Percentiles rank a stretch among this genome's conserved stretches.
Evolutionary conservation across 352 stramenopile genomes (phyloP).

Genomic region (Hyaloperonospora brassicae): DNA sequence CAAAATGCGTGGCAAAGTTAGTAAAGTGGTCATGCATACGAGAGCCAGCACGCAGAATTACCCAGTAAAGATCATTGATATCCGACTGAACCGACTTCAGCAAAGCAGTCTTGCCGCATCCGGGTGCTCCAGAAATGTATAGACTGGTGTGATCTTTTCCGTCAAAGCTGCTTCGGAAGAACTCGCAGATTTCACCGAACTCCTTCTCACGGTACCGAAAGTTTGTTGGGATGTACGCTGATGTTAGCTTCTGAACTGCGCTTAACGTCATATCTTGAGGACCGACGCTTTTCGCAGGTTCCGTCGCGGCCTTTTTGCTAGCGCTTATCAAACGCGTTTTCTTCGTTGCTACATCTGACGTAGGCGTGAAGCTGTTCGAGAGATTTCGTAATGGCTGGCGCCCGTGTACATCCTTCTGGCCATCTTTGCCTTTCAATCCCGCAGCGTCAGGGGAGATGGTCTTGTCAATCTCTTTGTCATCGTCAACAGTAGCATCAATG

Average conservation of each 20-base stretch:
- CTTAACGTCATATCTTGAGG: constrained; percentile 17
- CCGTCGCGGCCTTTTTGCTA: constrained; percentile 6
- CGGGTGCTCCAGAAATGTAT: constrained; percentile 73
- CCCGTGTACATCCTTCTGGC: constrained; percentile 13
- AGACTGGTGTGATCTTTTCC: constrained; percentile 46
- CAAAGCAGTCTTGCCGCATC: constrained; percentile 71
- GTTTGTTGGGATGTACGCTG: constrained; percentile 33
- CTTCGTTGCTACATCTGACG: constrained; percentile 23
- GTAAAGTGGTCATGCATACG: neutral
- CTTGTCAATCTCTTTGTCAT: constrained; percentile 20
- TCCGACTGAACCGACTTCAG: constrained; percentile 44
- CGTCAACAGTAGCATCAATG: constrained; percentile 14
- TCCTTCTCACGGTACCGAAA: constrained; percentile 63
- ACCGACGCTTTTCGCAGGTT: constrained; percentile 8
- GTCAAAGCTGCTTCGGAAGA: constrained; percentile 53
- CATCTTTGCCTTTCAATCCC: constrained; percentile 24
- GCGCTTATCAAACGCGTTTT: constrained; percentile 7
- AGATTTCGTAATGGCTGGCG: constrained; percentile 34
- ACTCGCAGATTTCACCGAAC: constrained; percentile 37
- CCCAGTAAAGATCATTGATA: constrained; percentile 47
- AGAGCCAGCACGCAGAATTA: constrained; percentile 12
- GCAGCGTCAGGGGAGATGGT: constrained; percentile 40
- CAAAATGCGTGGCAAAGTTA: constrained; percentile 7
- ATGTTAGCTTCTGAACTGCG: constrained; percentile 45
- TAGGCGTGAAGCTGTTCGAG: constrained; percentile 61